phyloP scores from a whole-genome alignment of 768 basidiomycete genomes.

The Termitomyces sp. region DNA sequence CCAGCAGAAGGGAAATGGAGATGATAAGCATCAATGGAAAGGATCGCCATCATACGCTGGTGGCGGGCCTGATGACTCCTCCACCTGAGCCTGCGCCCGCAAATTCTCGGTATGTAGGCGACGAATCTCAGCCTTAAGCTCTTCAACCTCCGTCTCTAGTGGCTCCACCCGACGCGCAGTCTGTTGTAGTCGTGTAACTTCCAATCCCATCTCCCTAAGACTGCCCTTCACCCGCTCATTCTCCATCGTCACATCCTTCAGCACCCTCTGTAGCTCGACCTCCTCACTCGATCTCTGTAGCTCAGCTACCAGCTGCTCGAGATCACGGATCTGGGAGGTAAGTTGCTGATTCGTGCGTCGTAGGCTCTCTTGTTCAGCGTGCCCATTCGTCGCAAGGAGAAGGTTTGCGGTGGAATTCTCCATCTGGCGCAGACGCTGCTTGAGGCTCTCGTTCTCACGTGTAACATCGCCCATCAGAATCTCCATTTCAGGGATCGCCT shows the following conservation, averaged over 20 bases:
- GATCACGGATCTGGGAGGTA: slow-evolving; percentile 26
- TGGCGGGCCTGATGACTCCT: slow-evolving; percentile 12
- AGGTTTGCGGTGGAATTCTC: slow-evolving; percentile 32
- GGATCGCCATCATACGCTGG: slow-evolving; percentile 16
- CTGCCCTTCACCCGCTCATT: slow-evolving; percentile 32
- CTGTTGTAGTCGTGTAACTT: slow-evolving; percentile 6
- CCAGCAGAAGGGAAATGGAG: neutral
- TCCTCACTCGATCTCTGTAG: slow-evolving; percentile 27
- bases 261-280: slow-evolving; percentile 19
- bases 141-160: slow-evolving; percentile 7
- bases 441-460: slow-evolving; percentile 36
- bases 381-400: slow-evolving; percentile 26
- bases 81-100: neutral
- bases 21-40: neutral
- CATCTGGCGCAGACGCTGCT: slow-evolving; percentile 31
- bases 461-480: slow-evolving; percentile 36
- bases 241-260: slow-evolving; percentile 28
- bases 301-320: slow-evolving; percentile 27
- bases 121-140: slow-evolving; percentile 12
- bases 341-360: slow-evolving; percentile 30
- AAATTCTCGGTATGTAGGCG: slow-evolving; percentile 10
- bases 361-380: slow-evolving; percentile 28
- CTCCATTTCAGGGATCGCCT: slow-evolving; percentile 29
- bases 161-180: slow-evolving; percentile 4
- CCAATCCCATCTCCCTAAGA: slow-evolving; percentile 21